Percentiles rank a stretch among this genome's conserved stretches.
Conservation (phyloP, 2,329 filamentous ascomycete genomes). For the Epichloe sylvatica region DNA sequence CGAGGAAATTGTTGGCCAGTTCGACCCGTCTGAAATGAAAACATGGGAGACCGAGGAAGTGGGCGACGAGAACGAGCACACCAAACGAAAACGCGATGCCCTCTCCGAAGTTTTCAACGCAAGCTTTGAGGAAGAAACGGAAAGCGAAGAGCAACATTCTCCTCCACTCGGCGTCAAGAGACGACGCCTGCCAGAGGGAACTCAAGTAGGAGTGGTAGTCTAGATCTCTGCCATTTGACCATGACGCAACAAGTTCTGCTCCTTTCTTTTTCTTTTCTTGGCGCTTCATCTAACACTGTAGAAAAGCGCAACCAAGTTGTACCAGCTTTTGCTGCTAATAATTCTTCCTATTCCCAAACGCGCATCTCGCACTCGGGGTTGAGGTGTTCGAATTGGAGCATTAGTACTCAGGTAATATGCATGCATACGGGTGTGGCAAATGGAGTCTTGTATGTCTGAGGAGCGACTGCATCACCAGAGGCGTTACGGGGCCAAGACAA, state of each 20-base stretch:
- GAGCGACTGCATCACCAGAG: neutral
- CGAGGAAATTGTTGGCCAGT: constrained; percentile 31
- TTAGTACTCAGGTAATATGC: neutral
- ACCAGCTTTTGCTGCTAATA: neutral
- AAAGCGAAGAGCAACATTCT: constrained; percentile 20
- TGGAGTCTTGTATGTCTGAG: neutral
- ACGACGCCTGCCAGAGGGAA: constrained; percentile 18
- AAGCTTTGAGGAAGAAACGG: constrained; percentile 26
- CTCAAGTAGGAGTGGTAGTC: constrained; percentile 18
- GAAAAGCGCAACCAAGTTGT: neutral
- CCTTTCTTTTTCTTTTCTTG: neutral
- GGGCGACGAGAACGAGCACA: constrained; percentile 12
- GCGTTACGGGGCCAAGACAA: neutral
- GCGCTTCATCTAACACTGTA: no score
- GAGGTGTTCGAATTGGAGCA: neutral
- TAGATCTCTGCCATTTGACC: constrained; percentile 4
- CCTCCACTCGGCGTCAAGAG: constrained; percentile 18
- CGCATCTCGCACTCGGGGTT: neutral
- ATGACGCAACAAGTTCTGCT: no score
- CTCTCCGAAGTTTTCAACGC: constrained; percentile 25
- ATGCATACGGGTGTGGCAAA: neutral
- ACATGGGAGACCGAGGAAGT: constrained; percentile 27
- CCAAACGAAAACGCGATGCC: constrained; percentile 22
- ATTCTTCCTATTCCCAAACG: neutral
- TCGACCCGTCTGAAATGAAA: constrained; percentile 28